Evolutionary conservation across 2,329 filamentous ascomycete genomes (phyloP).

Genomic region (Thermomyces lanuginosus): DNA sequence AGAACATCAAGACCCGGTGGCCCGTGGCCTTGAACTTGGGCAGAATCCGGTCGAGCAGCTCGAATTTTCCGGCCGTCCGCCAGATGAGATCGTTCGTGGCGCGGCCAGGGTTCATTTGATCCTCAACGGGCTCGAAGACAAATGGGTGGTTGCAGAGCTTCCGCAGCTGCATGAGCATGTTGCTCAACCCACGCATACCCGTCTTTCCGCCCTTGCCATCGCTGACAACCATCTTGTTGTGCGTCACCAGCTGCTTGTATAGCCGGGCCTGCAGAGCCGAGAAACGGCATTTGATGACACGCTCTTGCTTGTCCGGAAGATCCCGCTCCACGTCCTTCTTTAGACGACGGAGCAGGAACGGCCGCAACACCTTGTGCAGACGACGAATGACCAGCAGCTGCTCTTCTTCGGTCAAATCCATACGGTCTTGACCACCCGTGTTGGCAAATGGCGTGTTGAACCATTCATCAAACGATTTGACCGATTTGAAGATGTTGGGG

Average conservation of each 20-base stretch:
- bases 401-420: conserved; percentile 99
- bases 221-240: conserved; percentile 86
- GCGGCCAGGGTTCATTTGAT: conserved; percentile 84
- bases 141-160: conserved; percentile 99
- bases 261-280: conserved; percentile 83
- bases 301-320: conserved; percentile 94
- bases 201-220: conserved; percentile 94
- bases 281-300: conserved; percentile 98
- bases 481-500: conserved; percentile 97
- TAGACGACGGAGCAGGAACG: conserved; percentile 91
- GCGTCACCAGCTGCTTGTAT: conserved; percentile 93
- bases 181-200: conserved; percentile 83
- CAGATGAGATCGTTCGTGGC: conserved; percentile 85
- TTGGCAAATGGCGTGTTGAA: conserved; percentile 99
- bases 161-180: conserved; percentile 98
- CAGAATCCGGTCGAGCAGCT: conserved; percentile 77
- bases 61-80: conserved; percentile 94
- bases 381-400: conserved; percentile 95
- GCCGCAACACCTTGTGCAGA: conserved; percentile 90
- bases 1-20: conserved; percentile 98
- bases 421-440: conserved; percentile 93
- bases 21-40: conserved; percentile 85
- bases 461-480: conserved; percentile 98
- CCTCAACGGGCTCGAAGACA: conserved; percentile 94
- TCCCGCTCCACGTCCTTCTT: conserved; percentile 99